Evolutionary conservation across 202 grass and related monocot species (phyloP), one percentile per base, ranked within the genome.

Genomic region (Saccharum hybrid): DNA sequence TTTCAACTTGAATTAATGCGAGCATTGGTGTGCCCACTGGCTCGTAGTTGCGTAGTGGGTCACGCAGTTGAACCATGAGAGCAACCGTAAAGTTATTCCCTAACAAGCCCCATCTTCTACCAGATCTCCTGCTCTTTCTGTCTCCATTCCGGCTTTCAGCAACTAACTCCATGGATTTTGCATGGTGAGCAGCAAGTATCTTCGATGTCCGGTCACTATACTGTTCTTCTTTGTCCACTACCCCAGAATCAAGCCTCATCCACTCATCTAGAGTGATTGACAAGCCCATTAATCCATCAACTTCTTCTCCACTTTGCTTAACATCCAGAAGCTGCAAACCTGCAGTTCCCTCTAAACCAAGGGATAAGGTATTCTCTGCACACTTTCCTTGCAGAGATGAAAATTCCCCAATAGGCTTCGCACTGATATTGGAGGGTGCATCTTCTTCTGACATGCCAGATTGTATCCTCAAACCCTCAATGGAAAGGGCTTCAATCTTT

Each of bases 391-490:
- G 85, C 66, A 98, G 54, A 71, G 96, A 89, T 80, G 96, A 96
- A 78, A 98, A 74, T 74, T 93, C 90, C 10, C 89, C 91, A 56
- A 98, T 79, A 64, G 91, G 82, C 62, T 89, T 91, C 7, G 91
- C 22, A 69, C 71, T 94, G 82, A 98, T 96, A 76, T 98, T 96
- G 33, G 91, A 96, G 43, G 93, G 96, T 72, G 96, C 89, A 11
- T 92, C 93, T 81, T 95, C 92, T 88, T 96, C 88, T 15, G 93
- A 90, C 91, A 96, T 90, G 86, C 96, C 89, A 85, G 93, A 94
- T 81, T 98, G 96, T 93, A 98, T 98, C 81, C 91, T 93, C 81
- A 98, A 88, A 62, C 96, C 96, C 90, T 96, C 96, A 54, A 98
- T 80, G 67, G 96, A 94, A 68, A 98, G 90, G 37, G 93, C 93